These are phyloP conservation scores for Nissolia schottii DNA, from an alignment of 306 rosid genomes.

Conservation along the genomic window DNA sequence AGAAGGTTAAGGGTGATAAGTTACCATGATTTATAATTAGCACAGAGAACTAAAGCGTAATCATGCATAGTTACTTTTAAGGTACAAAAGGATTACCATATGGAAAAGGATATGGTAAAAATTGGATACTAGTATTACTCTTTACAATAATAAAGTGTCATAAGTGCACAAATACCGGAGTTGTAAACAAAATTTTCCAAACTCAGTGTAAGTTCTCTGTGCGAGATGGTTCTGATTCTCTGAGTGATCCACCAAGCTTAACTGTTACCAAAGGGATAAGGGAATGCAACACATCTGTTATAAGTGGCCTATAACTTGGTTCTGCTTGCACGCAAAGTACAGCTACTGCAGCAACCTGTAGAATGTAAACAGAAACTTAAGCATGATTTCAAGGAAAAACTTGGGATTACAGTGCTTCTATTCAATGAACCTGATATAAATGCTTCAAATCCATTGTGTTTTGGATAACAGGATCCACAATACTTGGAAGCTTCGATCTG, in stretches of 20 bases:
- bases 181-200: neutral
- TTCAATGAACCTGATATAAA: constrained; percentile 69
- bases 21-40: neutral
- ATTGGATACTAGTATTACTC: constrained; percentile 15
- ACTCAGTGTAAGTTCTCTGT: constrained; percentile 26
- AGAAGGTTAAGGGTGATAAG: neutral
- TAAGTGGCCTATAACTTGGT: constrained; percentile 84
- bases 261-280: constrained; percentile 79
- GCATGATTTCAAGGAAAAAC: neutral
- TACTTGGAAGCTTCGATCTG: constrained; percentile 74
- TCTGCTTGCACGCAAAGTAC: constrained; percentile 89
- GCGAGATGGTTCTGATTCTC: constrained; percentile 46
- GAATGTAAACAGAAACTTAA: constrained; percentile 1
- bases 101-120: neutral
- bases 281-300: constrained; percentile 88
- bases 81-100: neutral
- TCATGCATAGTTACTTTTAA: neutral
- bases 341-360: constrained; percentile 96
- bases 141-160: neutral
- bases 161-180: neutral
- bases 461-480: constrained; percentile 71
- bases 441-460: constrained; percentile 91
- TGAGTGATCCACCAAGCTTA: constrained; percentile 84
- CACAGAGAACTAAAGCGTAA: constrained; percentile 9
- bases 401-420: constrained; percentile 5